Evolutionary conservation across 169 alveolate species (phyloP).

Genomic region (Plasmodium gaboni): DNA sequence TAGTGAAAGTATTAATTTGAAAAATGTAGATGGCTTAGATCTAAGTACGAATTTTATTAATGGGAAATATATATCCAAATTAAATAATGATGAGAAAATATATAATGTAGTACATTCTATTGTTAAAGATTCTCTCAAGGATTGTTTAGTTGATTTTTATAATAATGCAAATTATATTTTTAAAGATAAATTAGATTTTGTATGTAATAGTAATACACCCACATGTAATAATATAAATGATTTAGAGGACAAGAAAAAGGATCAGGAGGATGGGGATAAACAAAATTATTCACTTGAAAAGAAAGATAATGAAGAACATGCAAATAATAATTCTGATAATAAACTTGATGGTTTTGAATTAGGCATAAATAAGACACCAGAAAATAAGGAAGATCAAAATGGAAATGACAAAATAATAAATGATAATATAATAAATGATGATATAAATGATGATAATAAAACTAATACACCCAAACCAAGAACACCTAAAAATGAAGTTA

Average conservation of each 20-base stretch:
- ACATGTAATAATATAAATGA: neutral
- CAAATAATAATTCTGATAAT: neutral
- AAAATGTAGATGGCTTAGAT: conserved; percentile 52
- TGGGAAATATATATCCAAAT: conserved; percentile 60
- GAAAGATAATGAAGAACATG: neutral
- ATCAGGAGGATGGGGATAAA: neutral
- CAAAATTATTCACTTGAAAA: neutral
- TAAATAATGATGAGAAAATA: conserved; percentile 26
- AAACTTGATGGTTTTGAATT: neutral
- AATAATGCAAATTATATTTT: conserved; percentile 25
- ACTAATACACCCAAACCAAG: no score
- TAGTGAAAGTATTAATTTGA: conserved; percentile 39
- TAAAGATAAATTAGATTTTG: conserved; percentile 19
- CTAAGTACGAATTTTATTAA: conserved; percentile 32
- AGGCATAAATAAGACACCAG: neutral
- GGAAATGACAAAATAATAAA: neutral
- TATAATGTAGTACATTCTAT: conserved; percentile 40
- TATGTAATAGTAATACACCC: neutral
- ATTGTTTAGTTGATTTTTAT: conserved; percentile 35
- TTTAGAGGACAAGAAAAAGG: neutral
- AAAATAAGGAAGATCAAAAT: neutral
- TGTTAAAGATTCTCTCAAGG: conserved; percentile 38
- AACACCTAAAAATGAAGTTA: no score
- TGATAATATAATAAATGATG: neutral
- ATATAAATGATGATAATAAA: neutral